Conservation (phyloP, 2,329 filamentous ascomycete genomes). For the Aspergillus sp. region DNA sequence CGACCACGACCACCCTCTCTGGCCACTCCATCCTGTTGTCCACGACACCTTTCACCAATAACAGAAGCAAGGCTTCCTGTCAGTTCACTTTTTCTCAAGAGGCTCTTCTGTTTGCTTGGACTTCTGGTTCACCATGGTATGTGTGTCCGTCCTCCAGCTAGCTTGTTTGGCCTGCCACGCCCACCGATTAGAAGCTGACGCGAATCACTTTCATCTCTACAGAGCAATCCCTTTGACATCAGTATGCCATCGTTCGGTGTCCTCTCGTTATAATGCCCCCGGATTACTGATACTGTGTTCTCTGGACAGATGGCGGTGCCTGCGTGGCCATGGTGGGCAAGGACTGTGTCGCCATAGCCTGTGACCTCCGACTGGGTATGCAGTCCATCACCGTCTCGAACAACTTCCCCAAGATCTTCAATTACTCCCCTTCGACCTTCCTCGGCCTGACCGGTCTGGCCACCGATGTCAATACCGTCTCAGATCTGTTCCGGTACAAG, state of each 20-base stretch:
- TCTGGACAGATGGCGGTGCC: constrained; percentile 65
- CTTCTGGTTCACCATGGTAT: background rate
- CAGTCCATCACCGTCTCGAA: constrained; percentile 96
- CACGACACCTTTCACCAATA: background rate
- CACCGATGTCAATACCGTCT: constrained; percentile 89
- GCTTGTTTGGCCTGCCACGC: background rate
- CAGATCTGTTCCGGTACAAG: constrained; percentile 98
- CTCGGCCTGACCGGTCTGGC: constrained; percentile 93
- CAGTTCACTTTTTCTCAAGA: too few species aligned
- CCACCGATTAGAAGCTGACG: constrained; percentile 1
- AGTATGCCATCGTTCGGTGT: constrained; percentile 50
- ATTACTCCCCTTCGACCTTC: constrained; percentile 82
- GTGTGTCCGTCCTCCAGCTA: background rate
- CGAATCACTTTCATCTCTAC: constrained; percentile 7
- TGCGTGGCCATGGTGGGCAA: constrained; percentile 99
- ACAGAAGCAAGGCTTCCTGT: too few species aligned
- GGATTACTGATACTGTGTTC: constrained; percentile 6
- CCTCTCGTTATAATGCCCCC: background rate
- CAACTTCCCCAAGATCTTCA: constrained; percentile 99
- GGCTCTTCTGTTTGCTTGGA: background rate
- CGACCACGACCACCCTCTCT: constrained; percentile 5
- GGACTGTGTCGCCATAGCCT: constrained; percentile 98
- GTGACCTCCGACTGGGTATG: constrained; percentile 93
- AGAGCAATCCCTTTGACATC: constrained; percentile 93
- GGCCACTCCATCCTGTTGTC: background rate